Base-by-base conservation (phyloP, 2,329 filamentous ascomycete species). In the Trichoderma pleuroti region DNA sequence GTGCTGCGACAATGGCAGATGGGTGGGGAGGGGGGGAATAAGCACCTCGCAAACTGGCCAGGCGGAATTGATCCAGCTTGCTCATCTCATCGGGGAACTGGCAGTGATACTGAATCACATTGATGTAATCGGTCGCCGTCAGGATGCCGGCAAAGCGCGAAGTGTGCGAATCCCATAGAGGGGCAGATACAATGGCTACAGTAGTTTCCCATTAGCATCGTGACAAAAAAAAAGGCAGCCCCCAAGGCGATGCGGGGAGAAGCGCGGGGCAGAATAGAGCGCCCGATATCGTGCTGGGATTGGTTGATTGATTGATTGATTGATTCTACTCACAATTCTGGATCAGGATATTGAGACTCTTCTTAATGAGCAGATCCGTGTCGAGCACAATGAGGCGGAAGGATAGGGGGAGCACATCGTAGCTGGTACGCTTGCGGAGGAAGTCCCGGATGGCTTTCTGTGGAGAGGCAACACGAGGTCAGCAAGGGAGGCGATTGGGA, bases 91-190 rank as follows among this genome's bases (percentile, higher is more conserved):
- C 93, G 3, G 95, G 96, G 76, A 96, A 97, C 81, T 98, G 94
- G 86, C 94, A 98, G 85, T 99, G 98, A 82, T 99, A 99, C 80
- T 98, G 95, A 52, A 99, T 97, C 70, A 99, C 92, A 78, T 99
- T 99, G 83, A 99, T 97, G 81, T 96, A 99, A 82, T 99, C 96
- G 72, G 94, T 97, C 73, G 94, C 96, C 32, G 96, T 99, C 74
- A 99, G 86, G 62, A 99, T 88, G 49, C 96, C 96, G 52, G 95
- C 96, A 81, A 98, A 99, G 42, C 92, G 93, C 30, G 94, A 97
- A 5, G 91, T 93, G 74, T 92, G 91, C 30, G 95, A 98, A 81
- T 99, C 94, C 96, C 96, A 99, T 74, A 99, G 85, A 64, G 96
- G 96, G 66, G 96, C 96, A 34, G 96, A 99, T 70, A 99, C 96